These are phyloP conservation scores for Artomyces pyxidatus DNA, from an alignment of 768 basidiomycete genomes.

Conservation along the genomic window DNA sequence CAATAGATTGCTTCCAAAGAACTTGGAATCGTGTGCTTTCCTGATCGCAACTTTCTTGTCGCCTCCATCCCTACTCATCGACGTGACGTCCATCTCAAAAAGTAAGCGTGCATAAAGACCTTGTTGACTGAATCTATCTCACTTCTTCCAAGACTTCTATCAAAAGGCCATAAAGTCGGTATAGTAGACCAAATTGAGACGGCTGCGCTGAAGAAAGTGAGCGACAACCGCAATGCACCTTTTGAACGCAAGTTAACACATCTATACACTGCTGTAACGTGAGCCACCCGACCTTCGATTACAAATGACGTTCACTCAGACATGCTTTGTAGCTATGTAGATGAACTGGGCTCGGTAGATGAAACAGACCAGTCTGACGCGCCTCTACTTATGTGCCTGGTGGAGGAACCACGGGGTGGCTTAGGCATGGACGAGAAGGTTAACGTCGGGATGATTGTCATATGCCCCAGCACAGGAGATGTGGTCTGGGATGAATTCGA, in stretches of 20 bases:
- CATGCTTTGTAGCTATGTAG: constrained; percentile 57
- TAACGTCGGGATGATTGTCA: constrained; percentile 62
- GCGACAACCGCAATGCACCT: constrained; percentile 63
- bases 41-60: constrained; percentile 62
- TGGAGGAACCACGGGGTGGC: constrained; percentile 42
- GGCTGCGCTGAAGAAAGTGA: constrained; percentile 78
- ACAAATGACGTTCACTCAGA: not conserved
- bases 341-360: constrained; percentile 64
- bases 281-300: constrained; percentile 22
- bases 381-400: constrained; percentile 70
- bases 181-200: constrained; percentile 81
- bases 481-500: constrained; percentile 90
- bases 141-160: constrained; percentile 46
- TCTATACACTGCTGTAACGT: constrained; percentile 86
- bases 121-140: not conserved
- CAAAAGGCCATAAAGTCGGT: constrained; percentile 76
- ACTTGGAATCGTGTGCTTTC: constrained; percentile 70
- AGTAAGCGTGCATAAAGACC: constrained; percentile 34
- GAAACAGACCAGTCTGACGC: constrained; percentile 46
- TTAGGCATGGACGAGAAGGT: constrained; percentile 38
- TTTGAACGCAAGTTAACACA: constrained; percentile 72
- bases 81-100: constrained; percentile 65
- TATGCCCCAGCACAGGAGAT: constrained; percentile 85
- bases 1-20: constrained; percentile 71
- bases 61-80: constrained; percentile 69